phyloP scores from a whole-genome alignment of 805 yeast species.

The Ogataea minuta region DNA sequence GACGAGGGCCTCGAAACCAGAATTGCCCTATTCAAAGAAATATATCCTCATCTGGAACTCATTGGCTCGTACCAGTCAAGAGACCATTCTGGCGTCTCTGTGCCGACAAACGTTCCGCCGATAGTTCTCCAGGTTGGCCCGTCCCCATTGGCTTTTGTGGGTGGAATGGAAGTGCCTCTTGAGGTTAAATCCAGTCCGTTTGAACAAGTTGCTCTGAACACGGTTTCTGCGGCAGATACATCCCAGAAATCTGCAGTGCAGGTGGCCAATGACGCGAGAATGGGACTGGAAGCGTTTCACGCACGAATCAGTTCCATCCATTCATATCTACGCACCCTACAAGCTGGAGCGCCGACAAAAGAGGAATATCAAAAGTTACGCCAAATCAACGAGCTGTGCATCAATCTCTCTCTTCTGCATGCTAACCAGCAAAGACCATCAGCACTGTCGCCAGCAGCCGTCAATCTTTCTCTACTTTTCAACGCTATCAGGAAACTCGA shows the following conservation, averaged over 20 bases:
- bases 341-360: not conserved
- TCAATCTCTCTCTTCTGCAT: conserved; percentile 1
- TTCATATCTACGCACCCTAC: conserved; percentile 1
- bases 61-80: conserved; percentile 24
- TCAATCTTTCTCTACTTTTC: conserved; percentile 14
- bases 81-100: not conserved
- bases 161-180: not conserved
- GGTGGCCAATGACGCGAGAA: not conserved
- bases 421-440: not conserved
- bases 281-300: conserved; percentile 1
- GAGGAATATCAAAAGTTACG: conserved; percentile 4
- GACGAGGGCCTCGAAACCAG: conserved; percentile 8
- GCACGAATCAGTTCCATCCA: not conserved
- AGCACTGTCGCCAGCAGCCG: conserved; percentile 6
- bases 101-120: not conserved
- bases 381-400: conserved; percentile 4
- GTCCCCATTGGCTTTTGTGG: not conserved
- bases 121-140: not conserved
- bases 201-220: conserved; percentile 18
- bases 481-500: conserved; percentile 13
- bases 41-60: conserved; percentile 25
- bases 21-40: conserved; percentile 21
- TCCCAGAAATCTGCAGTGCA: conserved; percentile 4
- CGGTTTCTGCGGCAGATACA: conserved; percentile 9
- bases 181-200: conserved; percentile 17